Evolutionary conservation across 257 asterid genomes (phyloP), one percentile per base, ranked within the genome.

Genomic region (Lantana camara): DNA sequence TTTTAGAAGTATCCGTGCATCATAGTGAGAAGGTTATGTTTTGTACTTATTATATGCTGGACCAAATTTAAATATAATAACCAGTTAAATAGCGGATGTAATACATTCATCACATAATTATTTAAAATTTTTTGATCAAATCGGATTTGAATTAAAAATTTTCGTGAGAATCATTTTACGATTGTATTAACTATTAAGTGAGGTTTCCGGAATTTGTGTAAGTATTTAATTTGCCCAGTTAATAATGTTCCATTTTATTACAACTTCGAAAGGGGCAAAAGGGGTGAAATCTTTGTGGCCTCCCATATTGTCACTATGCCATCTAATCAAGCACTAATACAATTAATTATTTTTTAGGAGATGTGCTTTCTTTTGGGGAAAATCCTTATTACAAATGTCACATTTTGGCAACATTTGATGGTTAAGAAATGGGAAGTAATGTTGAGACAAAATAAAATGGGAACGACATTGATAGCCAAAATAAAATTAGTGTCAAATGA

Each of bases 281-380:
- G 60, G 60, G 16, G 41, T 16, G 27, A 57, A 38, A 14, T 45
- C 51, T 41, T 64, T 58, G 63, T 57, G 65, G 71, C 58, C 67
- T 58, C 68, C 60, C 67, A 73, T 73, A 9, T 54, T 53, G 65
- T 62, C 48, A 27, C 11, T 38, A 53, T 66, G 67, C 34, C 73
- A 66, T 59, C 59, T 66, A 53, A 73, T 73, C 10, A 66, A 70
- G 66, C 60, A 51, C 47, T 60, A 47, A 71, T 41, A 52, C 8
- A 59, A 73, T 45, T 66, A 13, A 44, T 60, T 27, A 57, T 24
- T 47, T 41, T 32, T 12, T 21, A 58, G 45, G 55, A 23, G 16
- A 58, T n/a, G n/a, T 34, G 59, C 17, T 19, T 66, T 40, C 12
- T n/a, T 35, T 46, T 53, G 16, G 27, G 27, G 14, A 63, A 60